These are phyloP conservation scores for Prosopis cineraria DNA, from an alignment of 306 rosid species.

Conservation along the genomic window DNA sequence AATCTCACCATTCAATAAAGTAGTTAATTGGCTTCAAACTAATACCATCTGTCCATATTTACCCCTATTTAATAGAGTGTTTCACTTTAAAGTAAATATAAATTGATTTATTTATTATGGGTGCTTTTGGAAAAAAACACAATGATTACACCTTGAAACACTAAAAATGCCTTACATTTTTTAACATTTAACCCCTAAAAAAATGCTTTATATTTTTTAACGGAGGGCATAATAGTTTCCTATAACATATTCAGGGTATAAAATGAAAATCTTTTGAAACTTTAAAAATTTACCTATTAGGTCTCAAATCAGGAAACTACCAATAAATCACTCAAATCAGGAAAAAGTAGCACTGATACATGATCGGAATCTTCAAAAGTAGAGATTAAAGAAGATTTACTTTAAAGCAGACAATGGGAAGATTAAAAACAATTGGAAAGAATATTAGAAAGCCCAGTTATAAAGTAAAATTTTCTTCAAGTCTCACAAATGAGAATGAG, in stretches of 20 bases:
- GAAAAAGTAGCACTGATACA: neutral
- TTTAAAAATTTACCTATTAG: neutral
- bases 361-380: slow-evolving; percentile 9
- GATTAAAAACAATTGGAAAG: neutral
- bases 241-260: neutral
- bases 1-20: too few relatives aligned
- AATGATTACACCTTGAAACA: too few relatives aligned
- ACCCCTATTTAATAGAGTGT: too few relatives aligned
- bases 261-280: neutral
- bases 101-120: too few relatives aligned
- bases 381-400: neutral
- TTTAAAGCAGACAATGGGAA: neutral
- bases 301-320: neutral
- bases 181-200: too few relatives aligned
- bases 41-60: too few relatives aligned
- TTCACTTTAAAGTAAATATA: too few relatives aligned
- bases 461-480: neutral
- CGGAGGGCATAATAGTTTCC: too few relatives aligned
- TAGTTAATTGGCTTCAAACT: too few relatives aligned
- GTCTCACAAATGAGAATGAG: neutral
- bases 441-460: neutral
- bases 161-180: too few relatives aligned
- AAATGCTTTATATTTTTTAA: too few relatives aligned
- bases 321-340: neutral
- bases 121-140: too few relatives aligned